Evolutionary conservation across 352 stramenopile species (phyloP).

Genomic region (Phytopythium litorale): DNA sequence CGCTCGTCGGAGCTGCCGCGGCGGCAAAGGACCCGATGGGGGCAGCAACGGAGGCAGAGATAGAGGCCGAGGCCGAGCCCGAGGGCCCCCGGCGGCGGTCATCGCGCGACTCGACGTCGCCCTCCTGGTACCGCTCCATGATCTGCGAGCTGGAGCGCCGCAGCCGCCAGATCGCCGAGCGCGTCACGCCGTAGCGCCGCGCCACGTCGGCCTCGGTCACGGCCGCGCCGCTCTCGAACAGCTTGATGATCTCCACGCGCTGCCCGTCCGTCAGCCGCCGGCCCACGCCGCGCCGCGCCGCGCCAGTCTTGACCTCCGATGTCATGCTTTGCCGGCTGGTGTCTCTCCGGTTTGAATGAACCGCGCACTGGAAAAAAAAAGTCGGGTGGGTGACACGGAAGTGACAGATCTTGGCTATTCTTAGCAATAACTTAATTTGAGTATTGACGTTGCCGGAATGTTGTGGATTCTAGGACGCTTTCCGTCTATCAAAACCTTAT

Average conservation of each 20-base stretch:
- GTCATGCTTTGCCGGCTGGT: too few relatives aligned
- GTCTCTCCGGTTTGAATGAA: too few relatives aligned
- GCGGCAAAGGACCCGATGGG: too few relatives aligned
- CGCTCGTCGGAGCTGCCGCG: background rate
- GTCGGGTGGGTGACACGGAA: too few relatives aligned
- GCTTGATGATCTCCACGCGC: slow-evolving; percentile 51
- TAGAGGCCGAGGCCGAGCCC: background rate
- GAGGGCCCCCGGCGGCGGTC: slow-evolving; percentile 23
- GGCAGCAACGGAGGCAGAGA: background rate
- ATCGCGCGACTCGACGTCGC: slow-evolving; percentile 33
- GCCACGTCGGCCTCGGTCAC: slow-evolving; percentile 39
- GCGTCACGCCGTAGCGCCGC: slow-evolving; percentile 39
- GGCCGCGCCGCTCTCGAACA: slow-evolving; percentile 32
- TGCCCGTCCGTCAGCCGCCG: slow-evolving; percentile 45
- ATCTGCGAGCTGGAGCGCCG: slow-evolving; percentile 29
- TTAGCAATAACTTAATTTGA: too few relatives aligned
- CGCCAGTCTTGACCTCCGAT: slow-evolving; percentile 1
- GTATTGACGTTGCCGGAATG: too few relatives aligned
- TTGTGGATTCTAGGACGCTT: too few relatives aligned
- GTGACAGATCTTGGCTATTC: too few relatives aligned
- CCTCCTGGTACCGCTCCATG: slow-evolving; percentile 41
- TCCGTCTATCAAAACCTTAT: too few relatives aligned
- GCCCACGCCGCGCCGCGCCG: slow-evolving; percentile 25
- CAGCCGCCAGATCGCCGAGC: slow-evolving; percentile 42
- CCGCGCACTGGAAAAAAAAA: too few relatives aligned